Evolutionary conservation across 257 asterid species (phyloP), one percentile per base, ranked within the genome.

Genomic region (Capsicum baccatum): DNA sequence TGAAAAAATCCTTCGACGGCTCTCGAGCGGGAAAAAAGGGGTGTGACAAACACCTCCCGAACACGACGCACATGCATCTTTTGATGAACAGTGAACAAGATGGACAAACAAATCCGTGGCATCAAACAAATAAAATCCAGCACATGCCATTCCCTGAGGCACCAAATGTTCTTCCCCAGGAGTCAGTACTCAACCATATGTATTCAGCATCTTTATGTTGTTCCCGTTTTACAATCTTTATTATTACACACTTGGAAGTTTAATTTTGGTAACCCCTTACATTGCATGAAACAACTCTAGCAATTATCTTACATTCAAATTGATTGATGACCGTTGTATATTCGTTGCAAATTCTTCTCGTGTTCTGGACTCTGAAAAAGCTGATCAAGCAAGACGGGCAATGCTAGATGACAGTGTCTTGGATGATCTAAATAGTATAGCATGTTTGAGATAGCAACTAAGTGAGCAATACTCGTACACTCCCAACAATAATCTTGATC

Each of bases 1-100:
- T n/a, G n/a, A n/a, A n/a, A n/a, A n/a, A n/a, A n/a, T n/a, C n/a
- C n/a, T n/a, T n/a, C n/a, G n/a, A n/a, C n/a, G n/a, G n/a, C n/a
- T n/a, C n/a, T n/a, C n/a, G n/a, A n/a, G n/a, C n/a, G n/a, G n/a
- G n/a, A n/a, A n/a, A n/a, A n/a, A n/a, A n/a, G n/a, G n/a, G n/a
- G n/a, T n/a, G n/a, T n/a, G n/a, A n/a, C n/a, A n/a, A 84, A 21
- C 95, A 94, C 93, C 90, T 90, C 66, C 91, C 87, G 85, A 89
- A 86, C 55, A 88, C 83, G 57, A 86, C 87, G 88, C 85, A 88
- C 56, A 89, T 89, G 83, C 88, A 94, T 8, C 50, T 89, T 52
- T 70, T 87, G 19, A 87, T 90, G 58, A 86, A 89, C 58, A 89
- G 86, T 70, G 89, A 87, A 68, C 90, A 89, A 83, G 97, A 91